These are phyloP conservation scores for Viola pubescens DNA, from an alignment of 441 rosid genomes.

Conservation along the genomic window DNA sequence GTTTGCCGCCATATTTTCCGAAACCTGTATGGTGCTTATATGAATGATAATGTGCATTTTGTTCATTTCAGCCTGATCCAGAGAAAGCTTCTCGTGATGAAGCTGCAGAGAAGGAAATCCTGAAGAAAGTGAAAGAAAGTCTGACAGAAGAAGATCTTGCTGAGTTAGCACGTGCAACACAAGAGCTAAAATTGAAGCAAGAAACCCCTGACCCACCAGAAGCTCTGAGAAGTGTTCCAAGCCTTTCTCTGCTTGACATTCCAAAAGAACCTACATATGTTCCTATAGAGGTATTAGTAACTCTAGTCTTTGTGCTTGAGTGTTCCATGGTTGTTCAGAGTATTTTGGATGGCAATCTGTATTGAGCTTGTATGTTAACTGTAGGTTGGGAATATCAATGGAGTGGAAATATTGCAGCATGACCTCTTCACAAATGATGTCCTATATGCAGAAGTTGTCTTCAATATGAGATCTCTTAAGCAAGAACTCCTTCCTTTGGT, in stretches of 20 bases:
- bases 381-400: slow-evolving; percentile 72
- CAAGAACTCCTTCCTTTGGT: slow-evolving; percentile 75
- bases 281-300: slow-evolving; percentile 57
- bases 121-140: slow-evolving; percentile 57
- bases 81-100: slow-evolving; percentile 77
- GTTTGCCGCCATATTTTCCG: slow-evolving; percentile 5
- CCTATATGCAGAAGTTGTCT: slow-evolving; percentile 76
- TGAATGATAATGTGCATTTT: slow-evolving; percentile 7
- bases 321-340: not conserved
- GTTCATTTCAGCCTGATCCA: slow-evolving; percentile 62
- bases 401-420: slow-evolving; percentile 76
- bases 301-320: slow-evolving; percentile 8
- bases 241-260: slow-evolving; percentile 68
- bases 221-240: slow-evolving; percentile 69
- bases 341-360: slow-evolving; percentile 1
- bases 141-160: slow-evolving; percentile 88
- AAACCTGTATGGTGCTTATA: not conserved
- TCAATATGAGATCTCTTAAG: slow-evolving; percentile 65
- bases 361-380: slow-evolving; percentile 17
- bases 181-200: slow-evolving; percentile 73
- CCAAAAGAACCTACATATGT: slow-evolving; percentile 69
- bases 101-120: slow-evolving; percentile 56
- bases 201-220: slow-evolving; percentile 94
- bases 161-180: slow-evolving; percentile 71
- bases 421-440: slow-evolving; percentile 92